Conservation (phyloP, 768 basidiomycete genomes). For the Cystofilobasidium capitatum region DNA sequence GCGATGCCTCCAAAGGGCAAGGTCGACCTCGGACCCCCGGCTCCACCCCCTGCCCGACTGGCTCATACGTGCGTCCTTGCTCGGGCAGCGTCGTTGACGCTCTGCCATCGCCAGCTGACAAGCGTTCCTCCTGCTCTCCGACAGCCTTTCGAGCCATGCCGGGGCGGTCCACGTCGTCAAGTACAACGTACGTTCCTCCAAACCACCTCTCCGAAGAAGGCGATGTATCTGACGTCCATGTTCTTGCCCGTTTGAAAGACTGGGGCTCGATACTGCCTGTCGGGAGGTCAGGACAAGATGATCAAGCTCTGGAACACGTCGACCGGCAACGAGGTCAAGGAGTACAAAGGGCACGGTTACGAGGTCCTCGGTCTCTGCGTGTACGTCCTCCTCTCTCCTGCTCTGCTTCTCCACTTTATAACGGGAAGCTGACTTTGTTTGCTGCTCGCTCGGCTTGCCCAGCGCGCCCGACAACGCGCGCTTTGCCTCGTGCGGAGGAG, state of each 20-base stretch:
- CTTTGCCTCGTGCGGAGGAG: constrained; percentile 88
- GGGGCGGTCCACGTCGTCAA: constrained; percentile 84
- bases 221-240: neutral
- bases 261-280: constrained; percentile 83
- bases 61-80: constrained; percentile 7
- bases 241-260: constrained; percentile 32
- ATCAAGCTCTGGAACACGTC: constrained; percentile 85
- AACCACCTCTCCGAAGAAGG: neutral
- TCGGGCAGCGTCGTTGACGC: too few relatives aligned
- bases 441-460: constrained; percentile 9
- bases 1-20: too few relatives aligned
- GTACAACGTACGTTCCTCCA: constrained; percentile 52
- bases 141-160: constrained; percentile 36
- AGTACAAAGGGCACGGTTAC: constrained; percentile 84
- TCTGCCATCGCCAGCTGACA: neutral
- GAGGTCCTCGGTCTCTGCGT: constrained; percentile 85
- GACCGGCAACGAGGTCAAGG: constrained; percentile 78
- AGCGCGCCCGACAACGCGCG: constrained; percentile 88
- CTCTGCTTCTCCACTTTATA: neutral
- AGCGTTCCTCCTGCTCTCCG: neutral
- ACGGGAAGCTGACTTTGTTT: neutral
- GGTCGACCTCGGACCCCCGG: neutral
- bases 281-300: constrained; percentile 83
- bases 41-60: constrained; percentile 10
- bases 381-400: constrained; percentile 45